Conservation (phyloP, 1,284 basidiomycete species). For the Cystobasidiaceae sp. region DNA sequence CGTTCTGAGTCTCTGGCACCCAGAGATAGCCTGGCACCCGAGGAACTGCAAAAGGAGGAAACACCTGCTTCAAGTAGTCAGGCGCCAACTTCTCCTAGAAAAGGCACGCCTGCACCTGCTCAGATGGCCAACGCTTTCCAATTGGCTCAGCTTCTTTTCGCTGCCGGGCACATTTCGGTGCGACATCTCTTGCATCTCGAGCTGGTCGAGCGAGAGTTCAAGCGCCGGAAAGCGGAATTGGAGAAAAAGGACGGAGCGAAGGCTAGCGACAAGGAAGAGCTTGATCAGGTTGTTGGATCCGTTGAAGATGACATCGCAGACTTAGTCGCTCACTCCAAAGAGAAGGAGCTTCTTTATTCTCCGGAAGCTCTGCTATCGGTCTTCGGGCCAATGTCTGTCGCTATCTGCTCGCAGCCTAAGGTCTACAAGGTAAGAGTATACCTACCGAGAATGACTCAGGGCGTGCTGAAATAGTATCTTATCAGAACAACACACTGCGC, state of each 20-base stretch:
- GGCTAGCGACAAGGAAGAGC: constrained; percentile 59
- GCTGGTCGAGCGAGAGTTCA: constrained; percentile 94
- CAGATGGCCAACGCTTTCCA: constrained; percentile 68
- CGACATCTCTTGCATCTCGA: constrained; percentile 97
- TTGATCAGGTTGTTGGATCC: constrained; percentile 95
- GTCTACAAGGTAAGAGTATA: constrained; percentile 71
- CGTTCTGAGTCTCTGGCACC: too few species aligned
- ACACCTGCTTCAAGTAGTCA: too few species aligned
- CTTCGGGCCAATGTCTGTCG: constrained; percentile 83
- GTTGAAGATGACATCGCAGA: constrained; percentile 98
- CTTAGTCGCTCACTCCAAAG: constrained; percentile 72
- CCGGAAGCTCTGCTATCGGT: constrained; percentile 73
- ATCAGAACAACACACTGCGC: constrained; percentile 76
- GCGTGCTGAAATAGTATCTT: not conserved
- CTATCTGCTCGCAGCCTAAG: constrained; percentile 76
- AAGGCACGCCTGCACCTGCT: not conserved
- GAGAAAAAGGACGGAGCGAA: constrained; percentile 50
- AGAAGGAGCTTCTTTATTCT: constrained; percentile 83
- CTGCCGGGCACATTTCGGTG: constrained; percentile 92
- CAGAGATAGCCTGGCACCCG: too few species aligned
- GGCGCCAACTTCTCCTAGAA: not conserved
- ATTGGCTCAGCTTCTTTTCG: constrained; percentile 84
- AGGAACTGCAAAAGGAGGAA: too few species aligned
- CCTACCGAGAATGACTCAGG: not conserved
- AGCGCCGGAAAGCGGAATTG: constrained; percentile 87